These are phyloP conservation scores for Blastobotrys elegans DNA, from an alignment of 1,139 yeast species.

Conservation along the genomic window DNA sequence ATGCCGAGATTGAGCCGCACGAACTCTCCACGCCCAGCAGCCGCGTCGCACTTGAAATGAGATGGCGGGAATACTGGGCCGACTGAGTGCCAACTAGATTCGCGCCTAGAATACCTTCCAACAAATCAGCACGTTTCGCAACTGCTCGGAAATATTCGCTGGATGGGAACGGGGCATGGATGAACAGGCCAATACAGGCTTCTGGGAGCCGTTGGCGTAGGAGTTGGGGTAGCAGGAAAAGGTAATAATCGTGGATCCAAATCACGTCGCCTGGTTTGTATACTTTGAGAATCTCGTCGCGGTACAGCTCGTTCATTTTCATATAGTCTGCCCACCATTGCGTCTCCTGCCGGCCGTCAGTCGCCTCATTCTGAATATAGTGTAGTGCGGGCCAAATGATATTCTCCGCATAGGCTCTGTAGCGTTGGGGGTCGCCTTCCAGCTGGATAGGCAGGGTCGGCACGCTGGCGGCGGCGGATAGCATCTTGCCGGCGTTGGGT, in stretches of 20 bases:
- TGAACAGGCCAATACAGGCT: conserved; percentile 74
- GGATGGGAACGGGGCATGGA: conserved; percentile 83
- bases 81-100: conserved; percentile 84
- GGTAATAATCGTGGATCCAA: conserved; percentile 93
- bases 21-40: conserved; percentile 40
- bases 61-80: conserved; percentile 82
- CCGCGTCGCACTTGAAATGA: conserved; percentile 74
- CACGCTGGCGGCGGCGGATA: conserved; percentile 40
- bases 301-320: conserved; percentile 83
- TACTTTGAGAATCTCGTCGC: conserved; percentile 64
- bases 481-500: neutral
- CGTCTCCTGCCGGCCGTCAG: conserved; percentile 58
- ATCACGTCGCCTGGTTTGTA: conserved; percentile 89
- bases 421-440: conserved; percentile 45
- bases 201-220: conserved; percentile 76
- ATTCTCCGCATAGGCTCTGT: conserved; percentile 88
- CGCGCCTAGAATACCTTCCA: conserved; percentile 90
- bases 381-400: conserved; percentile 94
- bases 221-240: conserved; percentile 78
- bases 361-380: conserved; percentile 69
- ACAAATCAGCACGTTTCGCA: conserved; percentile 71
- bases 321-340: conserved; percentile 92
- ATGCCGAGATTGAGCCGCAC: conserved; percentile 60
- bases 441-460: conserved; percentile 80
- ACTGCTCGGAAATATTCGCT: conserved; percentile 91